phyloP scores from a whole-genome alignment of 129 eudicot genomes.

The Lactuca sativa region DNA sequence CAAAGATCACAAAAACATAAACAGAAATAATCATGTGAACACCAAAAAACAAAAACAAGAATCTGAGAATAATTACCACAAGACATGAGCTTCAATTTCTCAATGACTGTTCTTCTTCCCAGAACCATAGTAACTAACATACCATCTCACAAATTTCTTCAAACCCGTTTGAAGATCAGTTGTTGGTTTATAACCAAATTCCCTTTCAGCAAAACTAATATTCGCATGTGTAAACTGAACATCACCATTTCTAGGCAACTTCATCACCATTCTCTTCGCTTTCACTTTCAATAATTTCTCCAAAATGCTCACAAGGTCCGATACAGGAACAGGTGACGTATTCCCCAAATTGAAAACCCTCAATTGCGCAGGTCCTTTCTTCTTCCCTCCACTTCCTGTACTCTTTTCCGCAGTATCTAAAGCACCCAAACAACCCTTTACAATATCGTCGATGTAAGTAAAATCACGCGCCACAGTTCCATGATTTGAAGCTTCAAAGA shows the following conservation, averaged over 20 bases:
- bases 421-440: constrained; percentile 86
- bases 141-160: constrained; percentile 88
- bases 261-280: too few species aligned
- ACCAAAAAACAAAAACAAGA: constrained; percentile 57
- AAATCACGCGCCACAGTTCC: constrained; percentile 88
- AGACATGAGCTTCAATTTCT: constrained; percentile 13
- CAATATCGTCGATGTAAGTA: constrained; percentile 87
- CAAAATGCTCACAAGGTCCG: too few species aligned
- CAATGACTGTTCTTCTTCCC: constrained; percentile 73
- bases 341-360: too few species aligned
- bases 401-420: constrained; percentile 92
- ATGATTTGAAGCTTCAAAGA: constrained; percentile 79
- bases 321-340: too few species aligned
- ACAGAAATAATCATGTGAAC: constrained; percentile 47
- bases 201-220: too few species aligned
- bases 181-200: background rate
- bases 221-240: too few species aligned
- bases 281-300: too few species aligned
- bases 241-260: too few species aligned
- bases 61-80: constrained; percentile 38
- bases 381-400: constrained; percentile 94
- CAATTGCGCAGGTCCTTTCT: constrained; percentile 54
- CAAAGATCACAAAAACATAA: constrained; percentile 40
- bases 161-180: constrained; percentile 90
- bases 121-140: constrained; percentile 63